Evolutionary conservation across 192 early-diverging fungal genomes (phyloP), one percentile per base, ranked within the genome.

Genomic region (Funneliformis mosseae): DNA sequence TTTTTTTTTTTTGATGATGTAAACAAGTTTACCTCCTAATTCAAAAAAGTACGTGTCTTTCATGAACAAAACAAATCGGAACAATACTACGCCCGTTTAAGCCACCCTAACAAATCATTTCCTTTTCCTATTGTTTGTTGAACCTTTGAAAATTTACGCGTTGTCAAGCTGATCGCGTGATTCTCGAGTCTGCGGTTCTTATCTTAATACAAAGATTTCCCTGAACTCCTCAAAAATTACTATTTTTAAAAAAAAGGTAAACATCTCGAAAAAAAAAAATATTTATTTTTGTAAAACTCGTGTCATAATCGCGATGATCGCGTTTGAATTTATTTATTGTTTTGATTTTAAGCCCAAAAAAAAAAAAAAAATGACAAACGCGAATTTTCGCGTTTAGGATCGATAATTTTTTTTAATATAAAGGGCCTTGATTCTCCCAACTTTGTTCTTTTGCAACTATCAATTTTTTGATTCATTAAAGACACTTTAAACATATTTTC

Each of bases 1-100:
- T 42, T 2, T 14, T 33, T n/a, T 21, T 8, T 42, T 28, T 2
- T 39, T 39, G 66, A 69, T 70, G 64, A 67, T 67, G 64, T 67
- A 67, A 67, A 67, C 64, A 67, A 67, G 3, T 33, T 33, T 33
- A 14, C 9, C n/a, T 33, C 14, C 25, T 38, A 33, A 67, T 67
- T 67, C 33, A 33, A 43, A 43, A 42, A 41, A 41, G n/a, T n/a
- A 70, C 68, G 68, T 70, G 68, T 70, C 28, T 70, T 5, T 70
- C 21, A 33, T 66, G 25, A 33, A 45, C 33, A 70, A n/a, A n/a
- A n/a, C n/a, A 42, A 18, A 69, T 39, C n/a, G 12, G 39, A 43
- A 43, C 14, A 70, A 23, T 5, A 38, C 12, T 10, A 33, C n/a
- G 50, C 50, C 50, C 50, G 50, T 55, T 55, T 21, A 55, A 55